Conservation (phyloP, 257 asterid species). For the Salvia splendens region DNA sequence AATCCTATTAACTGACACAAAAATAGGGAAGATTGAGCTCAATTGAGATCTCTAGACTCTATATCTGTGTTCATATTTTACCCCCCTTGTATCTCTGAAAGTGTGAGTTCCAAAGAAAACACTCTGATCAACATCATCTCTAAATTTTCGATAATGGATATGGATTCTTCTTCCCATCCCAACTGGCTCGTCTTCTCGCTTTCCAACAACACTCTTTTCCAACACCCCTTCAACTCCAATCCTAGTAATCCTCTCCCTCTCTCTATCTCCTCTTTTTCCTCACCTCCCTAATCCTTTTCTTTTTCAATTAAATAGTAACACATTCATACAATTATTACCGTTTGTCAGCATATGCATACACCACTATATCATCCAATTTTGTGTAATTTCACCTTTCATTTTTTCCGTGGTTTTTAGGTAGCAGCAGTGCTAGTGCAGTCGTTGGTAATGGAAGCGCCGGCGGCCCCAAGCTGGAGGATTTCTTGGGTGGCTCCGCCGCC, state of each 20-base stretch:
- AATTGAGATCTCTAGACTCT: conserved; percentile 19
- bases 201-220: conserved; percentile 65
- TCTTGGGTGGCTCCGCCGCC: conserved; percentile 52
- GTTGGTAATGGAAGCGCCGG: conserved; percentile 31
- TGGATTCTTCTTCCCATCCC: conserved; percentile 65
- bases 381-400: neutral
- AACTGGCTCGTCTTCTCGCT: conserved; percentile 91
- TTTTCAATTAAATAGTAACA: neutral
- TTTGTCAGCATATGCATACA: conserved; percentile 32
- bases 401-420: conserved; percentile 22
- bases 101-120: conserved; percentile 42
- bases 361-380: conserved; percentile 2
- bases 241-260: neutral
- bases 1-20: no score
- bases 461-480: conserved; percentile 73
- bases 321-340: conserved; percentile 12
- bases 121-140: conserved; percentile 4
- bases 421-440: conserved; percentile 24
- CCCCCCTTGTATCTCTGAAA: conserved; percentile 25
- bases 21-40: no score
- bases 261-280: conserved; percentile 18
- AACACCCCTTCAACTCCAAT: conserved; percentile 41
- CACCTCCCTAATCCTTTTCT: conserved; percentile 13
- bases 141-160: conserved; percentile 43
- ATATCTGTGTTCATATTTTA: conserved; percentile 29